phyloP scores from a whole-genome alignment of 805 yeast species.

The Teunomyces atbi region DNA sequence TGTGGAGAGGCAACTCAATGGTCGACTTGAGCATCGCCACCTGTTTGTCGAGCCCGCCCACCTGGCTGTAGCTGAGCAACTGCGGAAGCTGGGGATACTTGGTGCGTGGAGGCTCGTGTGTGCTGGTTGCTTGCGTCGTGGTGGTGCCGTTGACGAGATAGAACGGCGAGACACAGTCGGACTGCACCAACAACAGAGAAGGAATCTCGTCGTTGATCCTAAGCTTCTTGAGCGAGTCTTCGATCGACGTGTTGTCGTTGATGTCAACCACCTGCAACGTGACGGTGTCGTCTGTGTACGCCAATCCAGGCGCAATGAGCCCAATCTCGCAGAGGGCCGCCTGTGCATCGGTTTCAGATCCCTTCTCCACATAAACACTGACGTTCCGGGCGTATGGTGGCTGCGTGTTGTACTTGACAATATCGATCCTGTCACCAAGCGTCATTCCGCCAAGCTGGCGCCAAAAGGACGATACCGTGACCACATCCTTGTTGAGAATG shows the following conservation, averaged over 20 bases:
- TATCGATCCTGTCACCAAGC: constrained; percentile 46
- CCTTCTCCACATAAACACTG: background rate
- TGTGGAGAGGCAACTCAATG: constrained; percentile 75
- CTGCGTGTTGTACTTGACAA: constrained; percentile 47
- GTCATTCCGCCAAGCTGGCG: constrained; percentile 40
- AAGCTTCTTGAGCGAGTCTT: constrained; percentile 32
- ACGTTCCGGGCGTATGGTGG: constrained; percentile 39
- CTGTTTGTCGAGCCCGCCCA: constrained; percentile 78
- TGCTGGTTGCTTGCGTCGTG: too few species aligned
- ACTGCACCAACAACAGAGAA: constrained; percentile 9
- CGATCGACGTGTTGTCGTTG: constrained; percentile 35
- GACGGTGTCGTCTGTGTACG: constrained; percentile 13
- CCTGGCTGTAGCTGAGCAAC: constrained; percentile 45
- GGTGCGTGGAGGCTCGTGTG: constrained; percentile 20
- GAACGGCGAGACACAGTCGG: constrained; percentile 45
- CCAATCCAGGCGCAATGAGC: constrained; percentile 56
- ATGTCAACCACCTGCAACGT: constrained; percentile 15
- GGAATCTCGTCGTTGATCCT: constrained; percentile 18
- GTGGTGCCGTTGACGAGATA: constrained; percentile 37
- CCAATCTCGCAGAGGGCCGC: constrained; percentile 45
- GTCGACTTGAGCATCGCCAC: constrained; percentile 61
- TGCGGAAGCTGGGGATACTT: constrained; percentile 46
- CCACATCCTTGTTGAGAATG: constrained; percentile 26
- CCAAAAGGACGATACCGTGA: constrained; percentile 23
- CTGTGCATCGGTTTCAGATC: constrained; percentile 9